Base-by-base conservation (phyloP, 139 green algal species). In the Chlamydomonas eustigma region DNA sequence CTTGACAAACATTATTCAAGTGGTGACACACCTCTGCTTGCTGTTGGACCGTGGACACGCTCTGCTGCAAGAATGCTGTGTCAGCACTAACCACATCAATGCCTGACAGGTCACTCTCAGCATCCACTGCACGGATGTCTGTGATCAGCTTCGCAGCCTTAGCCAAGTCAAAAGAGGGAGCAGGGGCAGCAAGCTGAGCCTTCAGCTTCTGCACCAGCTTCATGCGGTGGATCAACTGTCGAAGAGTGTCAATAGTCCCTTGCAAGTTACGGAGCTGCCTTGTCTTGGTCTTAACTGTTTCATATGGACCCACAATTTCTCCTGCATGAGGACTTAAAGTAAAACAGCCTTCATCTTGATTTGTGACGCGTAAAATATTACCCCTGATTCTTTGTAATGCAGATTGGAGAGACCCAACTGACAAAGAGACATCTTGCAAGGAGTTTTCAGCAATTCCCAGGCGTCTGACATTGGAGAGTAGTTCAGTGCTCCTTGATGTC, bases 81-180 rank as follows among this genome's bases (percentile, higher is more conserved):
- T 95, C 89, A 0, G 81, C 84, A 0, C 88, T 88, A n/a, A 89
- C 75, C 0, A 80, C 80, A 8, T 83, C 74, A 0, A 97, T 74
- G 2, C 83, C 84, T 0, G 65, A 65, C 22, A 96, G 70, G 72
- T 95, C 86, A 1, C 66, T 82, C 58, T 92, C 89, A 0, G 34
- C 65, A 39, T 83, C 79, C 1, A 89, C 78, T 1, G 82, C 76
- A 0, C 73, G 38, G 25, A 96, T 86, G 52, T 97, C 92, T 28
- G 82, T 85, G 18, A 95, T 75, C 30, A 97, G 88, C 78, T 90
- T 90, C 3, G 92, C 92, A 1, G 91, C 89, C 67, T 97, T 97
- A 22, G 91, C 89, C 4, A 95, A 77, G 73, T 97, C 92, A 52
- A 92, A 31, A n/a, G 76, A 52, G 25, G 67, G 73, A n/a, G 77